These are phyloP conservation scores for Toxicodendron radicans DNA, from an alignment of 345 rosid species.

Conservation along the genomic window DNA sequence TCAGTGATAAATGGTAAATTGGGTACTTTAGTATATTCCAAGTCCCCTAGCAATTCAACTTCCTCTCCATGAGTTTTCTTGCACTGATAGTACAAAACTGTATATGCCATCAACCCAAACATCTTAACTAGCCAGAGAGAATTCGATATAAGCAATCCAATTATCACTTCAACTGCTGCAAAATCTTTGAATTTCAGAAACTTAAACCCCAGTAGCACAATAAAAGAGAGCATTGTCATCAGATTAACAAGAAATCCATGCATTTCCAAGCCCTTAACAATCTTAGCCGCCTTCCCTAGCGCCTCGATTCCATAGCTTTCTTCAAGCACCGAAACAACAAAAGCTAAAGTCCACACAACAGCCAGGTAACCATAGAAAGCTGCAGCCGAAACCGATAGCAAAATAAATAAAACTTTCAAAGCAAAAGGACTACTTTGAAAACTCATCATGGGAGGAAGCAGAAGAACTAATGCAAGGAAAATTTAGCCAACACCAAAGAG, in stretches of 20 bases:
- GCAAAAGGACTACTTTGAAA: neutral
- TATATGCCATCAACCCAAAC: conserved; percentile 39
- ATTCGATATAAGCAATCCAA: conserved; percentile 30
- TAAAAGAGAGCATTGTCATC: conserved; percentile 8
- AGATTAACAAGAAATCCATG: conserved; percentile 43
- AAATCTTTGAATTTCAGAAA: neutral
- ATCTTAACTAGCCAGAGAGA: conserved; percentile 28
- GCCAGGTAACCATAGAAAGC: conserved; percentile 33
- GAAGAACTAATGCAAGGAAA: neutral
- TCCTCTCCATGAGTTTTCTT: conserved; percentile 50
- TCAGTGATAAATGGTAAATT: conserved; percentile 24
- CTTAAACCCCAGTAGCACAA: neutral
- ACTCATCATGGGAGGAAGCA: neutral
- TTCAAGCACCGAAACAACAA: conserved; percentile 53
- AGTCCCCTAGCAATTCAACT: conserved; percentile 33
- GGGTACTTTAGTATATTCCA: conserved; percentile 42
- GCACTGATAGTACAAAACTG: conserved; percentile 49
- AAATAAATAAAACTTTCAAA: neutral
- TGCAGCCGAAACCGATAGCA: neutral
- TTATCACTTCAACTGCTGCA: neutral
- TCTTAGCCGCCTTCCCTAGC: conserved; percentile 48
- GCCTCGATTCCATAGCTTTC: conserved; percentile 50
- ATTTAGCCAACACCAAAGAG: too few species aligned
- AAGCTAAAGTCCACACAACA: conserved; percentile 46
- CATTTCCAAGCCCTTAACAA: conserved; percentile 40